These are phyloP conservation scores for Neophaeococcomyces aloes DNA, from an alignment of 2,329 filamentous ascomycete species.

Conservation along the genomic window DNA sequence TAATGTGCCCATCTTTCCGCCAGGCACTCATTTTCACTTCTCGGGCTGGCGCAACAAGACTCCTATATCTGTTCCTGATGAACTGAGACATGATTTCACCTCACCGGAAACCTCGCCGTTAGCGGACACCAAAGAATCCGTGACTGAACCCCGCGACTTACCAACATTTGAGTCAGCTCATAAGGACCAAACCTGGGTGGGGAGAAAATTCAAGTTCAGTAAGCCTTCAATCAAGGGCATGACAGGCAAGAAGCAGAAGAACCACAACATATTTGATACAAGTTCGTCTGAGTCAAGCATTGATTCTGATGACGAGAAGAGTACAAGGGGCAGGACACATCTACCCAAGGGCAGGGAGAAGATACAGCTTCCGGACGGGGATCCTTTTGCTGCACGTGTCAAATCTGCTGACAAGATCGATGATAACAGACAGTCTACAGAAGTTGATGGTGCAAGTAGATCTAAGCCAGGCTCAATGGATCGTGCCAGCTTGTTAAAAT, in stretches of 20 bases:
- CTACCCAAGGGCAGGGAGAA: not conserved
- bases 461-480: slow-evolving; percentile 1
- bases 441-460: not conserved
- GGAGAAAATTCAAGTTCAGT: slow-evolving; percentile 14
- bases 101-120: slow-evolving; percentile 7
- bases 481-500: not conserved
- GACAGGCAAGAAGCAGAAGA: slow-evolving; percentile 11
- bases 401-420: not conserved
- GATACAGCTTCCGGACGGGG: slow-evolving; percentile 4
- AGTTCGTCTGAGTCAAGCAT: slow-evolving; percentile 13
- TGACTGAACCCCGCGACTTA: slow-evolving; percentile 10
- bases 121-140: not conserved
- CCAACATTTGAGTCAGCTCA: slow-evolving; percentile 21
- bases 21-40: slow-evolving; percentile 21
- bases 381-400: slow-evolving; percentile 1
- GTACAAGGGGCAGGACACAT: not conserved
- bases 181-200: slow-evolving; percentile 9
- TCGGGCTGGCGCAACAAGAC: slow-evolving; percentile 21
- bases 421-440: not conserved
- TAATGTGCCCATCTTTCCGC: slow-evolving; percentile 57
- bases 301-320: slow-evolving; percentile 8
- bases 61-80: slow-evolving; percentile 13
- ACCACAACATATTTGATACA: slow-evolving; percentile 14
- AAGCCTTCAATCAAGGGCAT: slow-evolving; percentile 14
- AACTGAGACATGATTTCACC: slow-evolving; percentile 13